Evolutionary conservation across 352 stramenopile species (phyloP), one percentile per base, ranked within the genome.

Genomic region (Pseudoperonospora humuli): DNA sequence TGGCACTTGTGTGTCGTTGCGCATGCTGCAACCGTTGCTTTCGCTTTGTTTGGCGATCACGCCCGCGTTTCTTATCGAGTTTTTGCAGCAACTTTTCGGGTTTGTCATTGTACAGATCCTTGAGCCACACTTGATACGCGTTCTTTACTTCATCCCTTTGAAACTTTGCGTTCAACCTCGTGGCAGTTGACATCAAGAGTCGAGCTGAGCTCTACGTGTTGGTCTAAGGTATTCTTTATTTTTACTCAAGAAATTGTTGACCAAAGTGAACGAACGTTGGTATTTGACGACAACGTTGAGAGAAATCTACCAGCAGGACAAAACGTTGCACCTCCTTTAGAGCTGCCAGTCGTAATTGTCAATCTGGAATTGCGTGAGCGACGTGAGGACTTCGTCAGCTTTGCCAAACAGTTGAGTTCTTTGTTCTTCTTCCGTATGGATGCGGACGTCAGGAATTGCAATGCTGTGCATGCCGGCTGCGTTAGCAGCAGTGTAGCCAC

Each of bases 381-480:
- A 80, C 35, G 68, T 63, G 44, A 91, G 52, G 27, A 86, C 63
- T 43, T 81, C 70, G 44, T 84, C 64, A 7, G 79, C 79, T 10
- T 80, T 48, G 11, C 62, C 50, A 32, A 81, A 91, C 2, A 84
- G 51, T 29, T 59, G 37, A 19, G 49, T 39, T 21, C 72, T 67
- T 40, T 83, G 70, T 0, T 52, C 51, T 13, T 60, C 47, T 3
- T 75, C 64, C 9, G 52, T 59, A 43, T 87, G 76, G 45, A 86
- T 80, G 29, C 79, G 72, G 7, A 72, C 44, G 42, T 92, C 79
- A 0, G 76, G 79, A 25, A 92, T 60, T 19, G 75, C 76, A 29
- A 92, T 70, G 11, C 67, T 76, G 50, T 79, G 64, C 79, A 89
- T 89, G 5, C 44, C 63, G 1, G 79, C 79, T 2, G 62, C 60